Base-by-base conservation (phyloP, 2,329 filamentous ascomycete genomes). In the Mariannaea sp. region DNA sequence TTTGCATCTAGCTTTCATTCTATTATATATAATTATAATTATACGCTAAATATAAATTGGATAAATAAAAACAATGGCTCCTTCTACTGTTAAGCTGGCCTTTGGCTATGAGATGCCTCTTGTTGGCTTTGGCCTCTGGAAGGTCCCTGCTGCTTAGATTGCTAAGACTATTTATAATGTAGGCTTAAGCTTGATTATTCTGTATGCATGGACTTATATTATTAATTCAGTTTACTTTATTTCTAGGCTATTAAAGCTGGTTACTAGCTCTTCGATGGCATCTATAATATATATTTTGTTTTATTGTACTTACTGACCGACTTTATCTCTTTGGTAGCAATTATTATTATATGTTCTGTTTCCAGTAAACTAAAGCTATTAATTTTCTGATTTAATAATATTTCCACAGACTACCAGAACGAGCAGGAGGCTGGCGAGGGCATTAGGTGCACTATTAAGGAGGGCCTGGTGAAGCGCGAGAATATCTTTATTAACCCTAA, bases 401-500 rank as follows among this genome's bases (percentile, higher is more conserved):
- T 32, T 9, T 7, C n/a, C 17, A 36, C 29, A 53, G 77, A 79
- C 67, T 88, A 88, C 65, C 76, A 78, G 49, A 90, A 87, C 53
- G 86, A 88, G 68, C 78, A 77, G 49, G 84, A 86, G 47, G 85
- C 88, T 0, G 88, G 85, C 10, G 73, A 78, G 59, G 87, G 82
- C 17, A 83, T 89, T 65, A 81, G 77, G 60, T 80, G 71, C 35
- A 80, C 79, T 39, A 80, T 82, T 62, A 66, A 68, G 7, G 77
- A 85, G 56, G 82, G 82, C 26, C 79, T 86, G 40, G 78, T 89
- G 9, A 84, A 86, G 44, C 72, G 89, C 53, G 85, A 89, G 73
- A 90, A 95, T 26, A 86, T 96, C 68, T 95, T 95, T 81, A 83
- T 96, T 69, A 89, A 92, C 58, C 90, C 87, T 72, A 96, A 95